A percentile compares a stretch with the other conserved stretches of the same genome.
Evolutionary conservation across 306 rosid genomes (phyloP).

Genomic region (Gynostemma pentaphyllum): DNA sequence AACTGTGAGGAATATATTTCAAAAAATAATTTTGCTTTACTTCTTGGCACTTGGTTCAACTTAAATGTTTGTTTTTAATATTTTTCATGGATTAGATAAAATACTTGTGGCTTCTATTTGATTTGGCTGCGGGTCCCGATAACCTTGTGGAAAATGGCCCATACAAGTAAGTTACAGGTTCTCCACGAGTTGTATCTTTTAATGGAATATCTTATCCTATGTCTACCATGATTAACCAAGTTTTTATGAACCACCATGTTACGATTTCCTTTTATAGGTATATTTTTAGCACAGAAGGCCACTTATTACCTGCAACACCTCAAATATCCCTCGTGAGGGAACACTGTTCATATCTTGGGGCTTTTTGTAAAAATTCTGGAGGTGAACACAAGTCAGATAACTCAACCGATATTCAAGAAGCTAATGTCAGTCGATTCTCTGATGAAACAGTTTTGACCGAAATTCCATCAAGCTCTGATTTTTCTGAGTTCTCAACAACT

Average conservation of each 20-base stretch:
- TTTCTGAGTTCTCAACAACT: conserved; percentile 38
- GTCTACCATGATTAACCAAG: conserved; percentile 6
- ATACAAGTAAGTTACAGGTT: conserved; percentile 57
- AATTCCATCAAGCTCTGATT: conserved; percentile 28
- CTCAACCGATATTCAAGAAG: conserved; percentile 44
- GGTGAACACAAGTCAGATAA: conserved; percentile 22
- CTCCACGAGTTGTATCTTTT: conserved; percentile 13
- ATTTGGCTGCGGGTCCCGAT: conserved; percentile 87
- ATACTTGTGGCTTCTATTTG: conserved; percentile 97
- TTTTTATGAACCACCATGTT: conserved; percentile 3
- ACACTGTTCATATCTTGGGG: conserved; percentile 71
- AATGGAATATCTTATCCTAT: conserved; percentile 4
- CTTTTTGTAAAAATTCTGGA: conserved; percentile 56
- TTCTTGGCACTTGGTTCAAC: neutral
- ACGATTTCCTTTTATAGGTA: conserved; percentile 38
- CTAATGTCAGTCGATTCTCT: conserved; percentile 35
- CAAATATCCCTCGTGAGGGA: conserved; percentile 68
- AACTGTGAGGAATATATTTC: conserved; percentile 45
- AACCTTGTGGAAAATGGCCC: conserved; percentile 96
- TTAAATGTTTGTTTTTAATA: neutral
- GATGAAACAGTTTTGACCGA: conserved; percentile 30
- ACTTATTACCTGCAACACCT: conserved; percentile 82
- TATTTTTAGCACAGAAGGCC: conserved; percentile 93
- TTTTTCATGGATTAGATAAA: conserved; percentile 48
- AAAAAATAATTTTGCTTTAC: neutral